phyloP scores from a whole-genome alignment of 768 basidiomycete genomes.

The Leccinum uliginosum region DNA sequence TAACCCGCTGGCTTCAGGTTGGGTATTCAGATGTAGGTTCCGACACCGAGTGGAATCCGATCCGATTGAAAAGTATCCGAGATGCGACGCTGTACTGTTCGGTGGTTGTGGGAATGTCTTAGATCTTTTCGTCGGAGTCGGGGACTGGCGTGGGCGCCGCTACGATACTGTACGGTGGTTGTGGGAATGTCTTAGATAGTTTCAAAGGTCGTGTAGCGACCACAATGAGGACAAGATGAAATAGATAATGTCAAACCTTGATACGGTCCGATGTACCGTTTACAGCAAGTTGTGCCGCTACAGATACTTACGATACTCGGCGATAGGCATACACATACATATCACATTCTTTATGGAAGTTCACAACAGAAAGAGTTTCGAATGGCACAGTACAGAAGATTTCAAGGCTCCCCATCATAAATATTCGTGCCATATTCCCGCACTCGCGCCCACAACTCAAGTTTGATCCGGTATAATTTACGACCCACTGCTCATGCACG shows the following conservation, averaged over 20 bases:
- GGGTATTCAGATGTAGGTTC: background rate
- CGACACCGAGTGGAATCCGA: background rate
- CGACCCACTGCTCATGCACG: slow-evolving; percentile 34
- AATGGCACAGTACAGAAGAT: background rate
- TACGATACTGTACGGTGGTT: no score
- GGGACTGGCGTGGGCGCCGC: no score
- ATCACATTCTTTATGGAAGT: background rate
- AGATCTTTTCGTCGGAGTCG: no score
- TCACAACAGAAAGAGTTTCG: background rate
- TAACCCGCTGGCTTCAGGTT: background rate
- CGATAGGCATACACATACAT: background rate
- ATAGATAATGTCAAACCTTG: background rate
- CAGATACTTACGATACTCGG: no score
- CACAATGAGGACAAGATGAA: background rate
- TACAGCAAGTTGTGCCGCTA: background rate
- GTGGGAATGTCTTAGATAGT: background rate
- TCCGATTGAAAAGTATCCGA: background rate
- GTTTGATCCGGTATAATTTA: slow-evolving; percentile 38
- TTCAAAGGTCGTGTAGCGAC: background rate
- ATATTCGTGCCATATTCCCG: background rate
- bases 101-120: background rate
- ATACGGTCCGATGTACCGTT: background rate
- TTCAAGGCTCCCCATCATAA: background rate
- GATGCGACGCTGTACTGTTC: background rate
- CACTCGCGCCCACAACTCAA: slow-evolving; percentile 18